These are phyloP conservation scores for Phytophthora sp. DNA, from an alignment of 352 stramenopile genomes.

Conservation along the genomic window DNA sequence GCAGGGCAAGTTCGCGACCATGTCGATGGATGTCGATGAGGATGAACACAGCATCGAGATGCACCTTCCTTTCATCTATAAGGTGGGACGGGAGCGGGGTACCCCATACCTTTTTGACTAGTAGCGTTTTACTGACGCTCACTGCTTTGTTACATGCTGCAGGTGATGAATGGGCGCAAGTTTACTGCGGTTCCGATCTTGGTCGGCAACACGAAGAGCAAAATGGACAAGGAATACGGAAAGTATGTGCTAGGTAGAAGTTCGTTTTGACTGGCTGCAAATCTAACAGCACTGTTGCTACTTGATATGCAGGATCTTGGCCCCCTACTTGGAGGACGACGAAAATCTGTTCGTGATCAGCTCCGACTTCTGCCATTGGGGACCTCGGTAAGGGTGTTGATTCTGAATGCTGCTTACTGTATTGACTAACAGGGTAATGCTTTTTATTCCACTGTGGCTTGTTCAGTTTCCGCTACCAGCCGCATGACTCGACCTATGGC, in stretches of 20 bases:
- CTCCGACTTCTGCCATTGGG: constrained; percentile 98
- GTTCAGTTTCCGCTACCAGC: constrained; percentile 91
- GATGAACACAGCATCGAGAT: constrained; percentile 98
- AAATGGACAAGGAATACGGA: constrained; percentile 87
- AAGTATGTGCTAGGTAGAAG: constrained; percentile 45
- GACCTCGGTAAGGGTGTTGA: constrained; percentile 52
- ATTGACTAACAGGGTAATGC: neutral
- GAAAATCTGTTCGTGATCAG: constrained; percentile 96
- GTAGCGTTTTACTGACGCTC: neutral
- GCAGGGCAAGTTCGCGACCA: constrained; percentile 77
- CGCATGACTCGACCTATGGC: constrained; percentile 81
- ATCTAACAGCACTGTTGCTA: neutral
- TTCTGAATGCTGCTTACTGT: neutral
- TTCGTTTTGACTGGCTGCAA: neutral
- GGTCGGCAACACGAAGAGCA: constrained; percentile 92
- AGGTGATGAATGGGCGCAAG: constrained; percentile 76
- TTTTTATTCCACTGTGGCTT: constrained; percentile 8
- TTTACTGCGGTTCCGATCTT: constrained; percentile 95
- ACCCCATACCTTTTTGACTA: neutral
- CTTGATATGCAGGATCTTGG: constrained; percentile 74
- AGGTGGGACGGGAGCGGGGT: constrained; percentile 51
- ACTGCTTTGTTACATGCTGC: neutral
- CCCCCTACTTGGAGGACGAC: constrained; percentile 91
- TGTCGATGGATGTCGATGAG: constrained; percentile 92
- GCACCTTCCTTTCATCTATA: constrained; percentile 95